Conservation (phyloP, 2,329 filamentous ascomycete species). For the Nigrograna mackinnonii region DNA sequence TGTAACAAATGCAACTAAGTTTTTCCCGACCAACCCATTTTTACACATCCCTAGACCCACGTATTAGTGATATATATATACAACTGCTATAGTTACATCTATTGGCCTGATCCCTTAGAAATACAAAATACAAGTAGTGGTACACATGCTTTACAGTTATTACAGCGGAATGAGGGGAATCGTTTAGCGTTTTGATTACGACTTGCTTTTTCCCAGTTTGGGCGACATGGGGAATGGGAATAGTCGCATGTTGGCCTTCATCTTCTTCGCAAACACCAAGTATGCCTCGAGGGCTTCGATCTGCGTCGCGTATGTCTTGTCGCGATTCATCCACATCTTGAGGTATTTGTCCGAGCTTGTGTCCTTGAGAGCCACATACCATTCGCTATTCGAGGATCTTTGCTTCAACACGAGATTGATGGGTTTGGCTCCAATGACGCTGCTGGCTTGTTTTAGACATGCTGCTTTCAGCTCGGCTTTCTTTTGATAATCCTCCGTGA, state of each 20-base stretch:
- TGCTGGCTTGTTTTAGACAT: slow-evolving; percentile 16
- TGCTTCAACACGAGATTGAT: slow-evolving; percentile 24
- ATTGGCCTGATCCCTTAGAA: no score
- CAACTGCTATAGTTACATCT: no score
- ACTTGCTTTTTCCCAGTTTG: slow-evolving; percentile 9
- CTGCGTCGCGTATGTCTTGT: slow-evolving; percentile 23
- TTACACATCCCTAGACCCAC: no score
- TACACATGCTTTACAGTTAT: no score
- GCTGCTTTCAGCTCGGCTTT: slow-evolving; percentile 8
- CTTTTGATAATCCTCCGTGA: slow-evolving; percentile 7
- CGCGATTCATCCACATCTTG: slow-evolving; percentile 33
- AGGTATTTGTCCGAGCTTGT: slow-evolving; percentile 27
- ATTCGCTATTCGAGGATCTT: slow-evolving; percentile 17
- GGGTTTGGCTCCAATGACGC: slow-evolving; percentile 23
- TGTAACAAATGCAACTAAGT: no score
- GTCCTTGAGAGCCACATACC: slow-evolving; percentile 31
- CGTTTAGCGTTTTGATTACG: no score
- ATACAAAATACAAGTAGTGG: no score
- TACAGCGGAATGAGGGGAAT: no score
- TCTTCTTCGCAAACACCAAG: slow-evolving; percentile 25
- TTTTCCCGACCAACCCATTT: no score
- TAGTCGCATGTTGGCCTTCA: slow-evolving; percentile 22
- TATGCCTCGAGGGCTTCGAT: slow-evolving; percentile 28
- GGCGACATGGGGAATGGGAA: slow-evolving; percentile 23
- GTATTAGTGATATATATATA: no score